These are phyloP conservation scores for Rhodotorula graminis DNA, from an alignment of 768 basidiomycete species.

Conservation along the genomic window DNA sequence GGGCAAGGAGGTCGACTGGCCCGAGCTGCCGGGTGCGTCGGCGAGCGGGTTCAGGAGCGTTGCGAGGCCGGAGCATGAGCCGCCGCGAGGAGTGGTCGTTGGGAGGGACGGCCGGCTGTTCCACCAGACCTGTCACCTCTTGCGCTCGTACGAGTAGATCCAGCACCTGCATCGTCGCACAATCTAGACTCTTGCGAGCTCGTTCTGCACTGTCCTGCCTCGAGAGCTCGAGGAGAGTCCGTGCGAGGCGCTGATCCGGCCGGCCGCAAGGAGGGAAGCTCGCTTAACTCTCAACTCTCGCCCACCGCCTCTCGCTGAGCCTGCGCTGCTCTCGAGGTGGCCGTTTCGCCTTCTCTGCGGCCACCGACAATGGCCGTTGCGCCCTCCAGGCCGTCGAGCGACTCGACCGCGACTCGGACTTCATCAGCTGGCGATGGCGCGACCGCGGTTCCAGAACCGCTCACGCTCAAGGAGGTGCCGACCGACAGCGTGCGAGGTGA, in stretches of 20 bases:
- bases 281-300: too few relatives aligned
- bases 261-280: too few relatives aligned
- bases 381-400: background rate
- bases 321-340: too few relatives aligned
- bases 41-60: background rate
- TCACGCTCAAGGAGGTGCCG: background rate
- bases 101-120: slow-evolving; percentile 31
- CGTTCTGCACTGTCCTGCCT: too few relatives aligned
- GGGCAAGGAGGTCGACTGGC: slow-evolving; percentile 41
- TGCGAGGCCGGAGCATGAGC: background rate
- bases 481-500: background rate
- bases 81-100: slow-evolving; percentile 25
- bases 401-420: background rate
- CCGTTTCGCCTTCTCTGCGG: too few relatives aligned
- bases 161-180: too few relatives aligned
- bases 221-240: too few relatives aligned
- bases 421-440: background rate
- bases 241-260: too few relatives aligned
- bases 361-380: background rate
- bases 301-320: too few relatives aligned
- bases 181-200: too few relatives aligned
- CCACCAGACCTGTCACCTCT: slow-evolving; percentile 24
- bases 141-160: background rate
- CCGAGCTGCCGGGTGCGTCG: background rate
- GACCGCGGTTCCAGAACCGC: too few relatives aligned